These are phyloP conservation scores for Cryptococcus neoformans DNA, from an alignment of 1,284 basidiomycete species.

Conservation along the genomic window DNA sequence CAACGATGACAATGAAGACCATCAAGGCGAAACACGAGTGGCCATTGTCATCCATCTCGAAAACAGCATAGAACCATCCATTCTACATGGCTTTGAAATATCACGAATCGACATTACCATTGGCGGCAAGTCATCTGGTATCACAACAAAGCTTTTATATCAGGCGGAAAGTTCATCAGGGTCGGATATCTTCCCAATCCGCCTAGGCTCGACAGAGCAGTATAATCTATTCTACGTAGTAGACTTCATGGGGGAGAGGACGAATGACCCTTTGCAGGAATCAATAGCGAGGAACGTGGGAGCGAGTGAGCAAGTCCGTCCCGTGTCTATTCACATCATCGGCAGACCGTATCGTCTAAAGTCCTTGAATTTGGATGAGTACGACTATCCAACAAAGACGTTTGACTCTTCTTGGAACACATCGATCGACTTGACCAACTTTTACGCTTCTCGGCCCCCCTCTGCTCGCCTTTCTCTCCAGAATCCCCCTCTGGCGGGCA, in stretches of 20 bases:
- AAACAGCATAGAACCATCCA: slow-evolving; percentile 26
- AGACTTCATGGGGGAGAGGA: slow-evolving; percentile 40
- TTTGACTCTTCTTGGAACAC: slow-evolving; percentile 87
- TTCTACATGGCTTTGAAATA: slow-evolving; percentile 61
- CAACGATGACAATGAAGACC: slow-evolving; percentile 50
- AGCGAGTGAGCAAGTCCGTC: slow-evolving; percentile 59
- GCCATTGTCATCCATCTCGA: slow-evolving; percentile 83
- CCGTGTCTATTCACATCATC: slow-evolving; percentile 71
- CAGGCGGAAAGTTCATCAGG: slow-evolving; percentile 35
- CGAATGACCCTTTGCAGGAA: slow-evolving; percentile 9
- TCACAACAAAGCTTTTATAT: slow-evolving; percentile 53
- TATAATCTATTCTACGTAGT: slow-evolving; percentile 84
- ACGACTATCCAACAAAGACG: slow-evolving; percentile 61
- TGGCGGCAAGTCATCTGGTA: slow-evolving; percentile 68
- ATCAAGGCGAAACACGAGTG: slow-evolving; percentile 73
- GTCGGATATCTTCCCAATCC: slow-evolving; percentile 65
- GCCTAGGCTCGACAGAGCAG: slow-evolving; percentile 66
- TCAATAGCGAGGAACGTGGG: slow-evolving; percentile 22
- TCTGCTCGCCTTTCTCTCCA: background rate
- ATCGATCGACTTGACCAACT: slow-evolving; percentile 65
- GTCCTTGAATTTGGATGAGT: background rate
- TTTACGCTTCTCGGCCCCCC: slow-evolving; percentile 27
- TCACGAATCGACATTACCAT: slow-evolving; percentile 68
- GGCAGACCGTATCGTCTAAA: slow-evolving; percentile 59
- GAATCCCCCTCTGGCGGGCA: slow-evolving; percentile 3